Evolutionary conservation across 83 land plant genomes (phyloP).

Genomic region (Larix sibirica): DNA sequence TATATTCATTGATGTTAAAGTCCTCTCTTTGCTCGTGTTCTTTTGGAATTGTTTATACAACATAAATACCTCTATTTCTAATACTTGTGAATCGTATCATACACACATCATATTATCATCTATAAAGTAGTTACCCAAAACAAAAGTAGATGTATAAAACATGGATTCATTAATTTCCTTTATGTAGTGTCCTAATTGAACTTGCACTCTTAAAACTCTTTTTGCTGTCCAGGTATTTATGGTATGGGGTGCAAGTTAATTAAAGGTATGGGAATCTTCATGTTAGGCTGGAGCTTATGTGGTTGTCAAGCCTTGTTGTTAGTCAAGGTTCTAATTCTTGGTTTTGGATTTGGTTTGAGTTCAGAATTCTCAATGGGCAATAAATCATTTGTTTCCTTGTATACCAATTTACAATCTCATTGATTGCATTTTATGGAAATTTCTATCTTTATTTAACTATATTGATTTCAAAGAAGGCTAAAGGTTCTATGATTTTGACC

Average conservation of each 20-base stretch:
- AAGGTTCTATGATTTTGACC: too few relatives aligned
- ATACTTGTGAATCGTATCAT: background rate
- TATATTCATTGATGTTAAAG: background rate
- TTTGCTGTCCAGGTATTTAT: background rate
- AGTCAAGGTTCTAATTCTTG: background rate
- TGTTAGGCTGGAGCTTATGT: background rate
- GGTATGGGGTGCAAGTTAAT: background rate
- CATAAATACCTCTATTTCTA: background rate
- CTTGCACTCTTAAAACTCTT: background rate
- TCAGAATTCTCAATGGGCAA: background rate
- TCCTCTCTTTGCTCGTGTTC: background rate
- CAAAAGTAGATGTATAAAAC: background rate
- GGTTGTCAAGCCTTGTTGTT: background rate
- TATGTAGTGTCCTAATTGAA: background rate
- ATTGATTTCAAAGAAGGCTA: too few relatives aligned
- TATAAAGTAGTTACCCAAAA: too few relatives aligned
- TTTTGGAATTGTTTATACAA: background rate
- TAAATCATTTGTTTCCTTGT: background rate
- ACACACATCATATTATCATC: too few relatives aligned
- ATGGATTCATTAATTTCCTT: background rate
- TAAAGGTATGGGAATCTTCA: background rate
- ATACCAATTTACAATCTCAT: background rate
- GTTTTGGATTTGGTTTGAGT: background rate
- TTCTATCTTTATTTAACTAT: too few relatives aligned
- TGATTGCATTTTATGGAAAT: background rate